Percentiles rank a stretch among this genome's conserved stretches.
These are phyloP conservation scores for Coemansia sp. DNA, from an alignment of 192 early-diverging fungal species.

Conservation along the genomic window DNA sequence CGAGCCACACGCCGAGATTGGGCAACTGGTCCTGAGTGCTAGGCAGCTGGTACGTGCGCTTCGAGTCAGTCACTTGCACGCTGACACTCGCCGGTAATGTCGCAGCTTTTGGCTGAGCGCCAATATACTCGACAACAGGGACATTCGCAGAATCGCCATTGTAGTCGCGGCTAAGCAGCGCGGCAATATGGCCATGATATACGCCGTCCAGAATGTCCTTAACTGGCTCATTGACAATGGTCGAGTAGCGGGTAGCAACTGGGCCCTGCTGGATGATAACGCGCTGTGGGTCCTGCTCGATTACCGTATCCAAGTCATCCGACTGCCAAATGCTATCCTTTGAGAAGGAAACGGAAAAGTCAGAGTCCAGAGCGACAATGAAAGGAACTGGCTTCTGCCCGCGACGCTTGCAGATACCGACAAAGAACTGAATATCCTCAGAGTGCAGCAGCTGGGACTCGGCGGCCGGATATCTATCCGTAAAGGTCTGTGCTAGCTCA, in stretches of 20 bases:
- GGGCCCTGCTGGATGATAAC: constrained; percentile 89
- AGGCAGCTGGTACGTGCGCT: constrained; percentile 11
- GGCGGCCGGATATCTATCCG: constrained; percentile 16
- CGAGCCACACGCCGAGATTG: constrained; percentile 61
- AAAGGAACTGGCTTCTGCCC: constrained; percentile 89
- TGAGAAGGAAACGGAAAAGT: constrained; percentile 90
- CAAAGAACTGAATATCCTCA: constrained; percentile 51
- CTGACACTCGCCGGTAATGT: background rate
- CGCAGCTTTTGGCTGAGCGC: background rate
- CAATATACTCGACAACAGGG: constrained; percentile 82
- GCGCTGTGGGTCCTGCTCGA: constrained; percentile 82
- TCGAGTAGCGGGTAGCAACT: constrained; percentile 78
- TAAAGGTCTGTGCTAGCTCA: constrained; percentile 35
- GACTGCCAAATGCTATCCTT: constrained; percentile 93
- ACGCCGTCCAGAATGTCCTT: constrained; percentile 86
- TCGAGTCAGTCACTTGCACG: background rate
- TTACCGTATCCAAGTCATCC: constrained; percentile 82
- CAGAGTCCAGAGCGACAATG: constrained; percentile 86
- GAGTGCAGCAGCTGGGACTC: constrained; percentile 38
- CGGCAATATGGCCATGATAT: constrained; percentile 77
- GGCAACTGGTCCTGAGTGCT: constrained; percentile 13
- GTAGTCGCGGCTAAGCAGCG: constrained; percentile 77
- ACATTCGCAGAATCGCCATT: constrained; percentile 60
- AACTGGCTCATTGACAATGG: constrained; percentile 80
- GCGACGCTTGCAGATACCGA: constrained; percentile 47